Base-by-base conservation (phyloP, 129 eudicot species). In the Lonicera japonica region DNA sequence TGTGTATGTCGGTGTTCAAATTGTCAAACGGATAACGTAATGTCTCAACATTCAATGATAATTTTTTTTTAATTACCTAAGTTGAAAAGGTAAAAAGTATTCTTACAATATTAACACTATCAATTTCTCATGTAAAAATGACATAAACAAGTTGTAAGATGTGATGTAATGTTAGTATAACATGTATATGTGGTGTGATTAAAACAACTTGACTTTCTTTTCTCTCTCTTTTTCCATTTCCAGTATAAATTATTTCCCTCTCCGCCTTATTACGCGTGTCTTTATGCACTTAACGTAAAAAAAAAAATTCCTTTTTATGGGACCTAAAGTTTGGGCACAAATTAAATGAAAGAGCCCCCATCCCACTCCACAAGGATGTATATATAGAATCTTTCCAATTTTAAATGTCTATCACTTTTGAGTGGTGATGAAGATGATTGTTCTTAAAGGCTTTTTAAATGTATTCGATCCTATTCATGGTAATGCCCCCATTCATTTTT, bases 391-490 rank as follows among this genome's bases (percentile, higher is more conserved):
- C 22, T 34, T 25, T 58, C 15, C 14, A 16, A n/a, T 58, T 58
- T 58, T 23, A 16, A 25, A 17, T 15, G 47, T 16, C 47, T 19
- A 55, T 61, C 65, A 40, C 65, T 61, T 60, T 29, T 61, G 34
- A 8, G 29, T 40, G 22, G 19, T 59, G 21, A 59, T 29, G 50
- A 58, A 11, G 61, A 56, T 56, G 40, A 23, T 12, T 15, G 23
- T 29, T 59, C 36, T 21, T 12, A 9, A 14, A 16, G 19, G 19
- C 61, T 57, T 25, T 29, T 58, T 25, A 4, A 7, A 25, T 34
- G 13, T 8, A n/a, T n/a, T 34, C 29, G 47, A 58, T 59, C 19
- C 64, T 36, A 36, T 59, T 36, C 64, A 59, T 29, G 48, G 47
- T 29, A 59, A 59, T 59, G 64, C 47, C 24, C 29, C 34, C 29